Evolutionary conservation across 495 filamentous ascomycete genomes (phyloP), one percentile per base, ranked within the genome.

Genomic region (Echria macrotheca): DNA sequence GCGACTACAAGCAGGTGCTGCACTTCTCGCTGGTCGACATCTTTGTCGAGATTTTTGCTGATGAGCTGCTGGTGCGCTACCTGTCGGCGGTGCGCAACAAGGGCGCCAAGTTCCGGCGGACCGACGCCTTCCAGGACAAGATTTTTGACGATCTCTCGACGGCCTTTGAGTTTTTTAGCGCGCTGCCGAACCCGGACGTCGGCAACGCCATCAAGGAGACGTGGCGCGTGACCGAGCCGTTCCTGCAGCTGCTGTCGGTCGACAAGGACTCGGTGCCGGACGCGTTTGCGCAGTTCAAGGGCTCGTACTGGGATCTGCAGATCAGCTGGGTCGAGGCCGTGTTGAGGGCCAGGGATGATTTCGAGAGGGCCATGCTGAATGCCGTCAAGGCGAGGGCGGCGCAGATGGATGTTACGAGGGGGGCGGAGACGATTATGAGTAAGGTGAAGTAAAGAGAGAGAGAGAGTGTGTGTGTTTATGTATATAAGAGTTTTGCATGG

Each of bases 271-370:
- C 65, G 12, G 67, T 96, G 4, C 80, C 87, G 3, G 77, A 80
- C 22, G 81, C 86, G 5, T 97, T 95, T 55, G 87, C 86, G 55
- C 69, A 72, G 12, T 89, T 97, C 68, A 96, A 95, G 72, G 64
- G 70, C 25, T 75, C 81, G 49, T 95, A 95, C 62, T 96, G 91
- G 91, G 93, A 99, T 68, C 72, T 96, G 59, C 89, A 91, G 67
- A 80, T 96, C 43, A 83, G 81, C 22, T 99, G 93, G 93, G 90
- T 97, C n/a, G 93, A 99, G 72, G 82, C 86, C 15, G 93, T 95
- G 51, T 62, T 99, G 47, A 75, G 89, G 65, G 71, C 82, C 3
- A 70, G 93, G 49, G 93, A 99, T 67, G 93, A 99, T 67, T 96
- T 95, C 68, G 91, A 96, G 60, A 75, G 91, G 53, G 80, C 79